A percentile compares a stretch with the other conserved stretches of the same genome.
Evolutionary conservation across 371 early-diverging fungal genomes (phyloP).

Genomic region (Mucor circinelloides): DNA sequence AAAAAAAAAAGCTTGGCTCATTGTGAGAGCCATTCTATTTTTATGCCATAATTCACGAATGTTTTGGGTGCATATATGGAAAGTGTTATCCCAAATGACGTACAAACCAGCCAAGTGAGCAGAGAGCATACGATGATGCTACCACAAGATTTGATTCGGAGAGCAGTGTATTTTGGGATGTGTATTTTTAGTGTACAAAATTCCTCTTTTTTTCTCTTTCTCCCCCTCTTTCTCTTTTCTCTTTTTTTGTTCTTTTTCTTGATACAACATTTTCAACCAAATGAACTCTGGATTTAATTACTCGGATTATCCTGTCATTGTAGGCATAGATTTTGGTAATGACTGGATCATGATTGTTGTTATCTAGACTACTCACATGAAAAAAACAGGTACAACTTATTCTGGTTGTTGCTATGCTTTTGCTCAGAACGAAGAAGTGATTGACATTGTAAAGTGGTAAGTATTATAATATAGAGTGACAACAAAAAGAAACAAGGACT

Average conservation of each 20-base stretch:
- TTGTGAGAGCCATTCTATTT: neutral
- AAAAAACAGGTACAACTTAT: slow-evolving; percentile 42
- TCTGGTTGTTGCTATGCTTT: slow-evolving; percentile 54
- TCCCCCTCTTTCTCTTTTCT: neutral
- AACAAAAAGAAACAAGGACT: slow-evolving; percentile 5
- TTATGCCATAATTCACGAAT: neutral
- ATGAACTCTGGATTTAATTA: slow-evolving; percentile 20
- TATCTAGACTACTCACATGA: neutral
- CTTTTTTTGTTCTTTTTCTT: neutral
- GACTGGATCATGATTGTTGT: neutral
- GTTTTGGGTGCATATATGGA: neutral
- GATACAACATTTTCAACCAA: neutral
- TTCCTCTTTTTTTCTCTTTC: neutral
- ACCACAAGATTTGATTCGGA: neutral
- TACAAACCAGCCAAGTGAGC: neutral
- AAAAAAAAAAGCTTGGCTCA: neutral
- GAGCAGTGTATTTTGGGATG: neutral
- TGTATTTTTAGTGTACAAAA: neutral
- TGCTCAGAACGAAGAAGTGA: slow-evolving; percentile 51
- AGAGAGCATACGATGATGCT: too few species aligned
- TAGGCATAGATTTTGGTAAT: slow-evolving; percentile 57
- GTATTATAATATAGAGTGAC: slow-evolving; percentile 14
- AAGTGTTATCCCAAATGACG: neutral
- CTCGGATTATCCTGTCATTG: slow-evolving; percentile 51
- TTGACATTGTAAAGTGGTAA: slow-evolving; percentile 52